Evolutionary conservation across 1,284 basidiomycete genomes (phyloP), one percentile per base, ranked within the genome.

Genomic region (Heterobasidion occidentale): DNA sequence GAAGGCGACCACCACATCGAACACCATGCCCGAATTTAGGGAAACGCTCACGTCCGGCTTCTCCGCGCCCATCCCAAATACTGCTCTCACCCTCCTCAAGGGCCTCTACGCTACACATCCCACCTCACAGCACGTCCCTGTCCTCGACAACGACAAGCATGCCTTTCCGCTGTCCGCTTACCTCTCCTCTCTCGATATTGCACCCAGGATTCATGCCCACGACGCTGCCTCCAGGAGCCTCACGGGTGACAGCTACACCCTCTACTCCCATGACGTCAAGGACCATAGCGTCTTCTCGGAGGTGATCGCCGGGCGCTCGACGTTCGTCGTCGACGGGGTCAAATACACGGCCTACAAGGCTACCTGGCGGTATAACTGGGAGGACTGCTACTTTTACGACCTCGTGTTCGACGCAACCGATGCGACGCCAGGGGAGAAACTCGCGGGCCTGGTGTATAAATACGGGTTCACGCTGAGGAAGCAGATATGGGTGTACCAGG

Each of bases 401-500:
- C 52, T 68, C 38, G 60, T 65, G 6, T 68, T 64, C 58, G 52
- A 56, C 9, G 58, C 5, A 36, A 35, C 14, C 53, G 50, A 19
- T 60, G 65, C 51, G 53, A 46, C 1, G 47, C 27, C 27, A 27
- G 27, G 27, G 27, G 52, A 67, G 44, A 42, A 64, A 20, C 66
- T 77, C 36, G 59, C 72, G 14, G 61, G 63, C 11, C 67, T 67
- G 1, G 65, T 68, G 12, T 63, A 67, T 14, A 53, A 53, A 4
- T 71, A 61, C 58, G 61, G 59, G 9, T 53, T 66, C 2, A 60
- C 58, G 7, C 59, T 69, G 27, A 59, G 67, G 9, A 66, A 75
- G 8, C 70, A 71, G 56, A 71, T 77, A 34, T 69, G 71, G 60
- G 74, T 77, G 7, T 77, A 69, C 56, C 70, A 74, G 36, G 61